Percentiles rank a stretch among this genome's conserved stretches.
Evolutionary conservation across 352 stramenopile genomes (phyloP).

Genomic region (Globisporangium perplexum): DNA sequence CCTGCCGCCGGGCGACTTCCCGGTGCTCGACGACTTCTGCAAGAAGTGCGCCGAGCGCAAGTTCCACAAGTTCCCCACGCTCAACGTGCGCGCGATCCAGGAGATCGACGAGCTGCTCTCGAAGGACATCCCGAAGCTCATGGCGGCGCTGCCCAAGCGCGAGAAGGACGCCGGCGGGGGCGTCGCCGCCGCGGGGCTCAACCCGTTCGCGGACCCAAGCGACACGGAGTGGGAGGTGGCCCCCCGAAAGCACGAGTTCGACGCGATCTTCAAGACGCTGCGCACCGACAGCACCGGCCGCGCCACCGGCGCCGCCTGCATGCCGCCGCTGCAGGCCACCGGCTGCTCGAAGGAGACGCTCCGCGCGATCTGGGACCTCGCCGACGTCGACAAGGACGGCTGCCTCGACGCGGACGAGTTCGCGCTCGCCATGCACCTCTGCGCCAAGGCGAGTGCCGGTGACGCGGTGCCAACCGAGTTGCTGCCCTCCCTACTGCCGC

Average conservation of each 20-base stretch:
- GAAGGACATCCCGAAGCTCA: conserved; percentile 94
- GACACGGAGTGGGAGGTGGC: conserved; percentile 60
- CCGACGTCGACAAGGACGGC: conserved; percentile 87
- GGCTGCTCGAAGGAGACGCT: conserved; percentile 62
- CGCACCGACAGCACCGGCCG: conserved; percentile 44
- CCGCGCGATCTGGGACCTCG: conserved; percentile 88
- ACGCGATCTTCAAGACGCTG: conserved; percentile 79
- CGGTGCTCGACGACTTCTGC: conserved; percentile 87
- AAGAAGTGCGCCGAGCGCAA: conserved; percentile 79
- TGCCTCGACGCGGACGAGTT: conserved; percentile 89
- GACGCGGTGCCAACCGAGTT: conserved; percentile 63
- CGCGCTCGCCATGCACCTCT: conserved; percentile 88
- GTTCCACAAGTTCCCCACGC: conserved; percentile 88
- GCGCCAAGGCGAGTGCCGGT: conserved; percentile 63
- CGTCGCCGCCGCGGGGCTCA: conserved; percentile 8
- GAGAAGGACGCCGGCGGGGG: conserved; percentile 12
- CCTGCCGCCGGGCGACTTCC: conserved; percentile 93
- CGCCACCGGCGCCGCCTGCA: conserved; percentile 64
- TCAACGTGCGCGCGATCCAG: conserved; percentile 94
- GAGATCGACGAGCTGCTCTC: conserved; percentile 98
- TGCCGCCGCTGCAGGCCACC: conserved; percentile 68
- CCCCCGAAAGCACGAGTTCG: conserved; percentile 69
- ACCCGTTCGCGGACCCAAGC: conserved; percentile 22
- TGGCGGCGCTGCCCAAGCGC: conserved; percentile 67
- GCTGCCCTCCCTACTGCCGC: conserved; percentile 45